Base-by-base conservation (phyloP, 2,329 filamentous ascomycete species). In the Fusarium euwallaceae region DNA sequence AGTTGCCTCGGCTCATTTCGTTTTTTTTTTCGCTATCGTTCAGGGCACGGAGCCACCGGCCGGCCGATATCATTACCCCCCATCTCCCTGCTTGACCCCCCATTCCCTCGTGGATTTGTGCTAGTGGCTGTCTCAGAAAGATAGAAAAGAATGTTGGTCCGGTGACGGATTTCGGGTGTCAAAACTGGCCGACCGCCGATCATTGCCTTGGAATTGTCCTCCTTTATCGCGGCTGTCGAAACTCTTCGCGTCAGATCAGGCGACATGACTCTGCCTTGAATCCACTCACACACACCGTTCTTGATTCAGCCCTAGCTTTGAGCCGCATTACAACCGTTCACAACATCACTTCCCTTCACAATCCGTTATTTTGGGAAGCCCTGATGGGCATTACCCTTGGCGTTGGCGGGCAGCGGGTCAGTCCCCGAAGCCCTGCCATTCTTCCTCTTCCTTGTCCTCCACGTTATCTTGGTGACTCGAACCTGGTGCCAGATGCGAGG, bases 351-450 rank as follows among this genome's bases (percentile, higher is more conserved):
- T 24, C 55, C 29, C 22, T 34, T 51, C 22, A 14, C 11, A n/a
- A 48, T 24, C 32, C 16, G 29, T 51, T 41, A 43, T 17, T 55
- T 59, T 64, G 24, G 43, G n/a, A 32, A 20, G 43, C 43, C 17
- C 22, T 41, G 20, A 36, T 27, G 36, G 37, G 34, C 43, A 60
- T 16, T 59, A 14, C 59, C 58, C 59, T 66, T 65, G 66, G 29
- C 66, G 10, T 20, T 63, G 36, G 22, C 64, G 34, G 32, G 22
- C 60, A 29, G 37, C 36, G 27, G 41, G 48, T 78, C 63, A 80
- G 73, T 79, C 77, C 55, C 66, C 78, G 61, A 79, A 61, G 22
- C 78, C 78, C 29, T 73, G 64, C 75, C 78, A 80, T 68, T 78
- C 78, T 53, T 79, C 76, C 24, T 75, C 72, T 9, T 78, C 74